A percentile compares a stretch with the other conserved stretches of the same genome.
Conservation (phyloP, 306 rosid species). For the Herpetospermum pedunculosum region DNA sequence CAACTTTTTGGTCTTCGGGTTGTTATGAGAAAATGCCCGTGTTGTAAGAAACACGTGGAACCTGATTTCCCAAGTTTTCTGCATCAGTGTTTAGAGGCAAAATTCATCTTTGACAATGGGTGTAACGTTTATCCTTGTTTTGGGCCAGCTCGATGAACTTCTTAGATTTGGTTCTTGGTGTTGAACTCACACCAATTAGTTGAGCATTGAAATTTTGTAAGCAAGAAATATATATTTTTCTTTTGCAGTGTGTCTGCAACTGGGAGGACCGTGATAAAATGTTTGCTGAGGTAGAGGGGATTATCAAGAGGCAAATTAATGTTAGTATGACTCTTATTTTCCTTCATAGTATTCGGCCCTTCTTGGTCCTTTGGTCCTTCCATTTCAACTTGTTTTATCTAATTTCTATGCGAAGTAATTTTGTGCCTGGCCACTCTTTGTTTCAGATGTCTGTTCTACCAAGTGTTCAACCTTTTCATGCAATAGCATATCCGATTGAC, state of each 20-base stretch:
- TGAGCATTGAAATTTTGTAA: not conserved
- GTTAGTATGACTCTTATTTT: conserved; percentile 30
- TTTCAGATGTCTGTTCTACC: conserved; percentile 93
- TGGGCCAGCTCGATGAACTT: not conserved
- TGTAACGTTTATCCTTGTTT: not conserved
- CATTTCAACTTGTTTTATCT: not conserved
- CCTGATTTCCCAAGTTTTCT: not conserved
- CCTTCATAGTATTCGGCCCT: not conserved
- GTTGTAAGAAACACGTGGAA: not conserved
- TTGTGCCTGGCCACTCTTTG: not conserved
- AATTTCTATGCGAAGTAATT: not conserved
- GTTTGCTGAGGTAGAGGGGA: conserved; percentile 90
- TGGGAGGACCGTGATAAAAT: conserved; percentile 96
- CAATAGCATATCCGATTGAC: conserved; percentile 96
- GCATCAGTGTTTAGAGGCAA: not conserved
- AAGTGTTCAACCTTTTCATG: conserved; percentile 99
- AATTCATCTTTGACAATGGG: not conserved
- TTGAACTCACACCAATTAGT: not conserved
- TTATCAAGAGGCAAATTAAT: conserved; percentile 82
- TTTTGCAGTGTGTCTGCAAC: conserved; percentile 73
- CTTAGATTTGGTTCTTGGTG: not conserved
- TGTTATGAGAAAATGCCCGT: not conserved
- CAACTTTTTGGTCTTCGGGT: not conserved
- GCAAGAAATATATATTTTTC: not conserved
- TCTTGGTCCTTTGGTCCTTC: not conserved